Conservation (phyloP, 306 rosid species). For the Prunus kanzakura region DNA sequence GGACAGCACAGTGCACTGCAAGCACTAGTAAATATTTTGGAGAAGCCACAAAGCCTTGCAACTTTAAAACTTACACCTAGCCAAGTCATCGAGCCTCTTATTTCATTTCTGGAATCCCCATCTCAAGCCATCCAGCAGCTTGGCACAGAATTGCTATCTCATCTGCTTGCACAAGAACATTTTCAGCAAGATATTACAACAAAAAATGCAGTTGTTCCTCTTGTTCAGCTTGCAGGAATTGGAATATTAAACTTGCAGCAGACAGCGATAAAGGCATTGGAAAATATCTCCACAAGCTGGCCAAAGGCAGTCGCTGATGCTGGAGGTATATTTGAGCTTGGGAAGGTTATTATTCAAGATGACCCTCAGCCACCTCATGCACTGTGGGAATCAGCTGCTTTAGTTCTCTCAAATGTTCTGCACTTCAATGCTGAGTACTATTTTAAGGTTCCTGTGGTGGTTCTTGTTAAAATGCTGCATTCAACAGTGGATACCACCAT, state of each 20-base stretch:
- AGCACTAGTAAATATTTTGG: conserved; percentile 95
- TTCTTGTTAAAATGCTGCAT: conserved; percentile 90
- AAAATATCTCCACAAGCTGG: conserved; percentile 82
- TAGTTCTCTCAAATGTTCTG: conserved; percentile 86
- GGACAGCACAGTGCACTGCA: conserved; percentile 99
- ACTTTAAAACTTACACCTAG: conserved; percentile 91
- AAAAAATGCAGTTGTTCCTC: conserved; percentile 90
- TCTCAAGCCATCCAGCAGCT: conserved; percentile 97
- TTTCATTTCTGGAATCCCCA: conserved; percentile 90
- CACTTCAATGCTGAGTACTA: conserved; percentile 71
- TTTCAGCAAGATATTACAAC: conserved; percentile 97
- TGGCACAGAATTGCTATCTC: conserved; percentile 90
- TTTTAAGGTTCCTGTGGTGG: conserved; percentile 88
- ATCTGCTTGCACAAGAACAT: conserved; percentile 95
- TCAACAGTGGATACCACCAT: conserved; percentile 78
- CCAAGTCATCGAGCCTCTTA: conserved; percentile 89
- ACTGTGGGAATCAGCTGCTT: conserved; percentile 93
- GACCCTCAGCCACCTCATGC: conserved; percentile 93
- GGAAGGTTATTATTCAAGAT: conserved; percentile 92
- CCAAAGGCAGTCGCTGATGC: conserved; percentile 98
- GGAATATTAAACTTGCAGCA: conserved; percentile 93
- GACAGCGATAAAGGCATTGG: conserved; percentile 89
- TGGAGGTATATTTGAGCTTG: conserved; percentile 92
- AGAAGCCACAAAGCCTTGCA: conserved; percentile 94
- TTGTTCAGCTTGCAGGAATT: conserved; percentile 96